A percentile compares a stretch with the other conserved stretches of the same genome.
These are phyloP conservation scores for Leptosphaerulina australis DNA, from an alignment of 2,329 filamentous ascomycete species.

Conservation along the genomic window DNA sequence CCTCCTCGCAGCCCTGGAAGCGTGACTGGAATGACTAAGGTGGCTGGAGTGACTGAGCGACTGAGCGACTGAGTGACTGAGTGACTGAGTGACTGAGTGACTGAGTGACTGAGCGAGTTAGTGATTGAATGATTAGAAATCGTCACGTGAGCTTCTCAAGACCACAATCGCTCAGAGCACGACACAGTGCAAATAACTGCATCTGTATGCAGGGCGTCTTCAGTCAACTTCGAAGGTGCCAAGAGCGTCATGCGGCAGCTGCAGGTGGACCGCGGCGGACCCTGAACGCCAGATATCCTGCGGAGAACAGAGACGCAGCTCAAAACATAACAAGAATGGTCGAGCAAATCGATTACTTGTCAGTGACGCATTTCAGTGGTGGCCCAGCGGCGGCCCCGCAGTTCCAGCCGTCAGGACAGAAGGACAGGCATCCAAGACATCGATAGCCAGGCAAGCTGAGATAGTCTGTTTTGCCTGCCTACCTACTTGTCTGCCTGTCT, in stretches of 20 bases:
- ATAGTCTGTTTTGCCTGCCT: constrained; percentile 1
- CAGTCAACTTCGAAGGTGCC: background rate
- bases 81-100: too few relatives aligned
- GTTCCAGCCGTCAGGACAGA: constrained; percentile 3
- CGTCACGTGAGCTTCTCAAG: background rate
- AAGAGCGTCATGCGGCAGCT: constrained; percentile 9
- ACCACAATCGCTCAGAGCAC: background rate
- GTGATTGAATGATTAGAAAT: background rate
- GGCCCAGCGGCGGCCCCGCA: constrained; percentile 21
- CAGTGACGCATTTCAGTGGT: constrained; percentile 16
- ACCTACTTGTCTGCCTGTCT: too few relatives aligned
- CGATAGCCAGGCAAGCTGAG: background rate
- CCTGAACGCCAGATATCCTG: constrained; percentile 1
- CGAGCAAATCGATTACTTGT: constrained; percentile 14
- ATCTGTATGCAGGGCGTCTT: background rate
- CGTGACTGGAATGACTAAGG: too few relatives aligned
- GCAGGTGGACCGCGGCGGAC: constrained; percentile 8
- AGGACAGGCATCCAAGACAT: background rate
- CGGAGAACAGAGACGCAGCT: constrained; percentile 10
- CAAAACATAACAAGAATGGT: constrained; percentile 7
- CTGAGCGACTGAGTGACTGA: too few relatives aligned
- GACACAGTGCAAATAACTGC: background rate
- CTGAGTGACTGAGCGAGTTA: too few relatives aligned
- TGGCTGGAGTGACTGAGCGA: too few relatives aligned
- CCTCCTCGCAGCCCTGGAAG: too few relatives aligned